A percentile compares a stretch with the other conserved stretches of the same genome.
Evolutionary conservation across 2,329 filamentous ascomycete species (phyloP).

Genomic region (Aureobasidium melanogenum): DNA sequence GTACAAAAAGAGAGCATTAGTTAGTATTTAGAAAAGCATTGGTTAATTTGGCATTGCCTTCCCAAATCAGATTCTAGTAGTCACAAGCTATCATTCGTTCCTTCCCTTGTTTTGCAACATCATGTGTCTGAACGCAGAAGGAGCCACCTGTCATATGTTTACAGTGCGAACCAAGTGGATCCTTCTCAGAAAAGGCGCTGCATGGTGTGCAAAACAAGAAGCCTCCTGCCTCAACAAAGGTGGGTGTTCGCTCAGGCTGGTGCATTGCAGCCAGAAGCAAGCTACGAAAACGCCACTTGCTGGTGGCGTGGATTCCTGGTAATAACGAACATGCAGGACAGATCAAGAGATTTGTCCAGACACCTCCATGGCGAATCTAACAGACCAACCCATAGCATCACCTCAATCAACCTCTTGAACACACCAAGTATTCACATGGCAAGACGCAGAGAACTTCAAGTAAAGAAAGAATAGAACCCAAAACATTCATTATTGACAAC

Average conservation of each 20-base stretch:
- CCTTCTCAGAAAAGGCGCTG: background rate
- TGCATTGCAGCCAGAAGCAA: too few species aligned
- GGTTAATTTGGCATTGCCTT: background rate
- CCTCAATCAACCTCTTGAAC: too few species aligned
- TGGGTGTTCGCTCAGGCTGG: background rate
- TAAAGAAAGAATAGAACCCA: background rate
- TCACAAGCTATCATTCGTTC: background rate
- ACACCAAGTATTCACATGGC: too few species aligned
- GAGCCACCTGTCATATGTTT: background rate
- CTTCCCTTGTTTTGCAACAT: background rate
- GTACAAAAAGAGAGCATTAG: background rate
- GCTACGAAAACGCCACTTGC: too few species aligned
- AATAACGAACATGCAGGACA: background rate
- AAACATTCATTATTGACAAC: background rate
- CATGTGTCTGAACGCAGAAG: background rate
- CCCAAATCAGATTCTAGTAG: background rate
- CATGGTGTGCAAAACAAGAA: background rate
- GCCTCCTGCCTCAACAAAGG: background rate
- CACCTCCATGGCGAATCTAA: too few species aligned
- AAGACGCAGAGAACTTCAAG: background rate
- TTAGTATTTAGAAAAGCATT: background rate
- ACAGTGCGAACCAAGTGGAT: background rate
- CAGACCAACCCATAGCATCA: too few species aligned
- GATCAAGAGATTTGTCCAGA: too few species aligned
- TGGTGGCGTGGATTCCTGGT: background rate